phyloP scores from a whole-genome alignment of 345 rosid species.

The Raphanus raphanistrum region DNA sequence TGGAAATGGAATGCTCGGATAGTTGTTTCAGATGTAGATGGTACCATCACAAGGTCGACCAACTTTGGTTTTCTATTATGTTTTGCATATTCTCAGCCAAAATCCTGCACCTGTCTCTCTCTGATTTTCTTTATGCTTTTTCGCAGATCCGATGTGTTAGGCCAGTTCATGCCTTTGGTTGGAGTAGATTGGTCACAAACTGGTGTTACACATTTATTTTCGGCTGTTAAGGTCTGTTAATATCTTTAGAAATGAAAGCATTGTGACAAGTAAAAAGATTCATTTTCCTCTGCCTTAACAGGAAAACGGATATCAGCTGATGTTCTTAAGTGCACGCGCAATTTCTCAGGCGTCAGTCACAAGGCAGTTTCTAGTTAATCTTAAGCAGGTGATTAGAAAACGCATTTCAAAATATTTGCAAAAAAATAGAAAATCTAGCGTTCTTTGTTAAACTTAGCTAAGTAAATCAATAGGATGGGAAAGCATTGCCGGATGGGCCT shows the following conservation, averaged over 20 bases:
- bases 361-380: slow-evolving; percentile 77
- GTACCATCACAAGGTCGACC: slow-evolving; percentile 86
- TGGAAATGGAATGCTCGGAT: slow-evolving; percentile 96
- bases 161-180: slow-evolving; percentile 98
- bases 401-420: background rate
- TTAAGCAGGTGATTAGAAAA: slow-evolving; percentile 68
- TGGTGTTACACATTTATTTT: slow-evolving; percentile 90
- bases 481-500: slow-evolving; percentile 95
- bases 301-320: slow-evolving; percentile 96
- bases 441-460: slow-evolving; percentile 3
- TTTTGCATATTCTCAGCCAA: slow-evolving; percentile 1
- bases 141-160: slow-evolving; percentile 89
- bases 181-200: slow-evolving; percentile 95
- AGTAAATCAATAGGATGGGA: slow-evolving; percentile 63
- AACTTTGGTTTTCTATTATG: background rate
- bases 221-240: slow-evolving; percentile 79
- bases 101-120: slow-evolving; percentile 17
- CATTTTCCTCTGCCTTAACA: slow-evolving; percentile 34
- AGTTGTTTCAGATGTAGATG: slow-evolving; percentile 97
- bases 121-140: slow-evolving; percentile 23
- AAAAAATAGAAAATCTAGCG: background rate
- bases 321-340: slow-evolving; percentile 94
- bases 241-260: slow-evolving; percentile 5
- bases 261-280: background rate
- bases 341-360: slow-evolving; percentile 91